Evolutionary conservation across 345 rosid species (phyloP), one percentile per base, ranked within the genome.

Genomic region (Aquilaria malaccensis): DNA sequence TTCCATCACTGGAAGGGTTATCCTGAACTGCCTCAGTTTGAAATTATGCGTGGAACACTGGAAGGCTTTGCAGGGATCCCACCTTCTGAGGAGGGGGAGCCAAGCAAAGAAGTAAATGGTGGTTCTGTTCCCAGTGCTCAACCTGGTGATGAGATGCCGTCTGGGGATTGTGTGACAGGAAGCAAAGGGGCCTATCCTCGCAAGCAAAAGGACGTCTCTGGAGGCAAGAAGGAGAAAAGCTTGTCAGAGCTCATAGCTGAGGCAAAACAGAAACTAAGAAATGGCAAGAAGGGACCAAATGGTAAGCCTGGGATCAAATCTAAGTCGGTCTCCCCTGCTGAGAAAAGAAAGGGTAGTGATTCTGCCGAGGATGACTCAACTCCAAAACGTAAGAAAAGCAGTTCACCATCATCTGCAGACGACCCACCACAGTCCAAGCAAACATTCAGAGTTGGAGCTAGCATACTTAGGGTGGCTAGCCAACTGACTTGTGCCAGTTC

Each of bases 1-100:
- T 85, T 85, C 69, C 64, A 64, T 71, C 81, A 72, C 31, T 87
- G 86, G 91, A 92, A 81, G 75, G 93, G 93, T 50, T 79, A 70
- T 63, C 45, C 70, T 22, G 69, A 69, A 30, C 80, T 89, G 56
- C 93, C 93, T 2, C 80, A 77, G 74, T 72, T 85, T 60, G 76
- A 68, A 74, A 47, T 71, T 30, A 74, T 82, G 46, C 66, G 62
- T 32, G 81, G 80, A 22, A 65, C 76, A 67, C 62, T 70, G 58
- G 85, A 82, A 74, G 65, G 72, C 50, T 81, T 78, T 55, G 81
- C 72, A 15, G 82, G 82, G 51, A 60, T 74, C 60, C 67, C 77
- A 54, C 64, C 43, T 50, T 52, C 56, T 37, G 71, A 55, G 55
- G 74, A 61, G 71, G 64, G 52, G 43, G 62, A 52, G 64, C 52